Conservation (phyloP, 2,329 filamentous ascomycete genomes). For the Aspergillaceae sp. region DNA sequence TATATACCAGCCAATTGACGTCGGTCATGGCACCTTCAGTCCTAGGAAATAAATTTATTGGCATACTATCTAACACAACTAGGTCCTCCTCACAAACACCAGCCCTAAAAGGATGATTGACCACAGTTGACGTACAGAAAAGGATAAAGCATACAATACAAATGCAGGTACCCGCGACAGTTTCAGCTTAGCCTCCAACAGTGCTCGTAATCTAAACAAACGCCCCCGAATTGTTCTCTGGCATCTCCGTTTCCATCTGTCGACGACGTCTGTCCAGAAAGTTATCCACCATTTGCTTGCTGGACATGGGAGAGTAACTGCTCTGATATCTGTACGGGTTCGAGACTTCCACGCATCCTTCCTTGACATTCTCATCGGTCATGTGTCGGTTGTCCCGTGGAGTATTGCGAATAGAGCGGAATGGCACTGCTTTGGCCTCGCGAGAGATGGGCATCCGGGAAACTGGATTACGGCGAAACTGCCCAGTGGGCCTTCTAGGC, state of each 20-base stretch:
- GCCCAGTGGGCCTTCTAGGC: conserved; percentile 14
- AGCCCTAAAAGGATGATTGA: too few relatives aligned
- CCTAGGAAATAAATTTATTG: too few relatives aligned
- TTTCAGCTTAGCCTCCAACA: too few relatives aligned
- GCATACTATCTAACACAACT: too few relatives aligned
- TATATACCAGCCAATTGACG: too few relatives aligned
- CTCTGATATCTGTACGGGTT: conserved; percentile 14
- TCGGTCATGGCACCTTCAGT: too few relatives aligned
- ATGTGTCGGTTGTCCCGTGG: conserved; percentile 10
- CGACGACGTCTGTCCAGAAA: conserved; percentile 28
- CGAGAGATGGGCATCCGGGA: conserved; percentile 12
- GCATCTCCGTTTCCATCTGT: conserved; percentile 10
- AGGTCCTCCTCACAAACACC: too few relatives aligned
- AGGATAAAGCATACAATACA: background rate
- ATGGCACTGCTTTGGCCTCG: conserved; percentile 15
- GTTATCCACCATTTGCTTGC: conserved; percentile 31
- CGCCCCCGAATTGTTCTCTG: conserved; percentile 12
- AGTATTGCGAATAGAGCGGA: conserved; percentile 19
- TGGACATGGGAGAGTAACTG: conserved; percentile 20
- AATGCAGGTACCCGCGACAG: background rate
- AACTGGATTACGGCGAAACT: conserved; percentile 15
- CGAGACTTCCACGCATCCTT: conserved; percentile 7
- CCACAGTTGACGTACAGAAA: background rate
- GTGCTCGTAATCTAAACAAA: conserved; percentile 15
- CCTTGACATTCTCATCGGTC: conserved; percentile 25